Evolutionary conservation across 164 flowering plant genomes (phyloP), one percentile per base, ranked within the genome.

Genomic region (Vitis riparia): DNA sequence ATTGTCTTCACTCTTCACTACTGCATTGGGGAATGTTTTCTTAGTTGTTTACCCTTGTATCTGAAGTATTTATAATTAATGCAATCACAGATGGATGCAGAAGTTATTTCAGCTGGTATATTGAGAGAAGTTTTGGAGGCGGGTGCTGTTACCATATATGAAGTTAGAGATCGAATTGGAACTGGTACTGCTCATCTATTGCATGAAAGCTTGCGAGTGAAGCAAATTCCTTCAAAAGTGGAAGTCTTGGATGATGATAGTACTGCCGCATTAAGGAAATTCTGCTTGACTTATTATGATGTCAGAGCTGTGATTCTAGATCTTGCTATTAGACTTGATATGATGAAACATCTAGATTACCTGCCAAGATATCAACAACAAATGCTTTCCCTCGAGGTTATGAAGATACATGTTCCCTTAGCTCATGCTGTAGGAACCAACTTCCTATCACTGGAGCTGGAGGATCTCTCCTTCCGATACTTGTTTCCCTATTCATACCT

Each of bases 31-130:
- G 44, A 37, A 37, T 37, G 44, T 37, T 37, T 37, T 37, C 44
- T 37, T 37, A 37, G 44, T 37, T 37, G 7, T 37, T 37, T 37
- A 37, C 44, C 44, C 44, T 37, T 37, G 2, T 37, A 37, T 37
- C 44, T 6, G 44, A 37, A 37, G 7, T 23, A 5, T 3, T 37
- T 37, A 37, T 37, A 37, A 37, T 51, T 13, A 56, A 15, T 23
- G 51, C n/a, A 69, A 55, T 71, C 77, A 81, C 85, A 94, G 92
- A 91, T 92, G 98, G 98, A 92, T 79, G 98, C 92, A 23, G 98
- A 92, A 78, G 94, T 90, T 73, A 95, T 92, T 68, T 90, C 97
- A 3, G 96, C 96, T 44, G 87, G 89, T 60, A 77, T 92, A 73
- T 75, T 92, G 78, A 78, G 88, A 55, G 85, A 88, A 74, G 86